Conservation (phyloP, 2,329 filamentous ascomycete genomes). For the Hypoxylon sp. region DNA sequence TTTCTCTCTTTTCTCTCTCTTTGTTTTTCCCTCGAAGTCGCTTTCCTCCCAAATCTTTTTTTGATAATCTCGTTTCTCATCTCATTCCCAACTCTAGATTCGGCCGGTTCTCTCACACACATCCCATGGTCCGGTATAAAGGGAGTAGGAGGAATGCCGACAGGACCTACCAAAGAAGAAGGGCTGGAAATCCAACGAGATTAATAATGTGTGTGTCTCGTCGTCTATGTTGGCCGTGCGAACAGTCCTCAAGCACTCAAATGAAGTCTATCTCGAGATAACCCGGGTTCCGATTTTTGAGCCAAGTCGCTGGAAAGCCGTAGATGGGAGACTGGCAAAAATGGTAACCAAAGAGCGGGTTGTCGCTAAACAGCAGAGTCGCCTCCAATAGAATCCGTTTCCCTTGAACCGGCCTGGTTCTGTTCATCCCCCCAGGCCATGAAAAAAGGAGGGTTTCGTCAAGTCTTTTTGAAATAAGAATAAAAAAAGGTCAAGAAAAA, state of each 20-base stretch:
- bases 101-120: constrained; percentile 19
- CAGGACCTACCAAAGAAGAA: constrained; percentile 19
- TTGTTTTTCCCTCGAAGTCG: constrained; percentile 11
- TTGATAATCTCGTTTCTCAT: constrained; percentile 4
- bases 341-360: constrained; percentile 16
- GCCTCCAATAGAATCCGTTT: constrained; percentile 42
- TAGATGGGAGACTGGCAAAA: constrained; percentile 19
- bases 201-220: constrained; percentile 4
- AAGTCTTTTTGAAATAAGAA: constrained; percentile 37
- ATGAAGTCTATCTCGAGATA: constrained; percentile 41
- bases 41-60: constrained; percentile 23
- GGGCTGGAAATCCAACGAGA: constrained; percentile 5
- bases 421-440: constrained; percentile 38
- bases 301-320: constrained; percentile 24
- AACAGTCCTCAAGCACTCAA: constrained; percentile 29
- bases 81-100: constrained; percentile 31
- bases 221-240: constrained; percentile 26
- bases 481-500: constrained; percentile 36
- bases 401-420: constrained; percentile 47
- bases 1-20: constrained; percentile 24
- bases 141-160: constrained; percentile 19
- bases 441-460: constrained; percentile 26
- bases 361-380: constrained; percentile 39
- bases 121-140: constrained; percentile 22
- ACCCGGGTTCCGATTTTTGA: constrained; percentile 29